Conservation (phyloP, 108 stramenopile genomes). For the Pseudonitzschia delicatissima region DNA sequence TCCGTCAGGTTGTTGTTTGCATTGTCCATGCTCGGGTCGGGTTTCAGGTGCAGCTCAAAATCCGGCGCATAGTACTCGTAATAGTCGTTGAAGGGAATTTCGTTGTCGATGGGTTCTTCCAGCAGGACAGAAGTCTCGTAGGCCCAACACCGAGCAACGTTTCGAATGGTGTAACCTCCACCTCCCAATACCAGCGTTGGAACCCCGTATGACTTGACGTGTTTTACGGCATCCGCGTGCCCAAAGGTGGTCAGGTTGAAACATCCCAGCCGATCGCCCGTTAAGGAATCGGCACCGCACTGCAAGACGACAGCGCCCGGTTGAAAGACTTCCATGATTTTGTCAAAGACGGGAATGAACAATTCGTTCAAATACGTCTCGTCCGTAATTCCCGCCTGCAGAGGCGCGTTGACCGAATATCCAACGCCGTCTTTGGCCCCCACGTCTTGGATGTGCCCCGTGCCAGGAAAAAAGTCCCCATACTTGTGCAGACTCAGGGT, state of each 20-base stretch:
- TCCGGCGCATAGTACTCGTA: slow-evolving; percentile 99
- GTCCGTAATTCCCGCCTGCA: slow-evolving; percentile 97
- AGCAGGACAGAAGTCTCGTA: slow-evolving; percentile 92
- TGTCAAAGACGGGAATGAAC: slow-evolving; percentile 94
- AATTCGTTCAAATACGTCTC: slow-evolving; percentile 75
- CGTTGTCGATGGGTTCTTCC: slow-evolving; percentile 75
- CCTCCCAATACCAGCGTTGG: slow-evolving; percentile 97
- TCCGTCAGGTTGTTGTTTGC: slow-evolving; percentile 72
- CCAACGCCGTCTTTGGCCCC: slow-evolving; percentile 95
- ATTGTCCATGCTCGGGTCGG: slow-evolving; percentile 81
- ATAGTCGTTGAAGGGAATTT: slow-evolving; percentile 99
- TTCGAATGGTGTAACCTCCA: slow-evolving; percentile 98
- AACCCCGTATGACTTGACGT: slow-evolving; percentile 89
- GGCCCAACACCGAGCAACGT: slow-evolving; percentile 97
- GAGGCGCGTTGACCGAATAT: slow-evolving; percentile 95
- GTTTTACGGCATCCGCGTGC: slow-evolving; percentile 88
- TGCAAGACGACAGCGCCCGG: slow-evolving; percentile 98
- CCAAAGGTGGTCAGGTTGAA: slow-evolving; percentile 97
- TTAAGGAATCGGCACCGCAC: slow-evolving; percentile 98
- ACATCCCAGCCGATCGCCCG: slow-evolving; percentile 98
- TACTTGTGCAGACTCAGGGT: slow-evolving; percentile 99
- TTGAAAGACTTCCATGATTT: slow-evolving; percentile 96
- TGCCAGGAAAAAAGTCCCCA: slow-evolving; percentile 99
- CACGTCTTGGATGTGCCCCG: slow-evolving; percentile 95
- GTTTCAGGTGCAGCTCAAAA: slow-evolving; percentile 93